Percentiles rank a stretch among this genome's conserved stretches.
These are phyloP conservation scores for Hypocreales sp. DNA, from an alignment of 2,329 filamentous ascomycete species.

Conservation along the genomic window DNA sequence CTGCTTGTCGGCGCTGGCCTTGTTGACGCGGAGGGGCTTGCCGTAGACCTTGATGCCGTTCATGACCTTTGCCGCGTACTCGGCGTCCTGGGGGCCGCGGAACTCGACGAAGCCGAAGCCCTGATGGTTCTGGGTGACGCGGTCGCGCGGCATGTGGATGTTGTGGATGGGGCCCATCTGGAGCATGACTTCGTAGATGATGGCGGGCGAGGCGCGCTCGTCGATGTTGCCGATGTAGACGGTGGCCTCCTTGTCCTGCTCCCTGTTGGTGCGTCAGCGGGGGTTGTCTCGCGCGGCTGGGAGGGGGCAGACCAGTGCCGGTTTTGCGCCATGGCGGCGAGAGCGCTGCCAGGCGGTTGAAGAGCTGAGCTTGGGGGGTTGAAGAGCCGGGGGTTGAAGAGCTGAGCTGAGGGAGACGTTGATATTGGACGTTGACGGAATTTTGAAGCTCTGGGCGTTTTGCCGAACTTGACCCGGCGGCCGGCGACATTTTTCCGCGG, in stretches of 20 bases:
- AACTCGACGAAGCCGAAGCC: conserved; percentile 99
- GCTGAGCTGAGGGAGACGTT: too few species aligned
- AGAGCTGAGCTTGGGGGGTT: too few species aligned
- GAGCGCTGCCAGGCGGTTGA: too few species aligned
- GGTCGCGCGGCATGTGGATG: conserved; percentile 94
- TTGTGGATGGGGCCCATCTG: conserved; percentile 96
- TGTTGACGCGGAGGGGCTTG: conserved; percentile 94
- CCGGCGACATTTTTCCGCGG: too few species aligned
- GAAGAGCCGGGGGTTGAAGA: too few species aligned
- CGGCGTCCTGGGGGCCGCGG: conserved; percentile 84
- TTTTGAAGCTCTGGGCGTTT: too few species aligned
- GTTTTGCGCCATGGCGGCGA: conserved; percentile 45
- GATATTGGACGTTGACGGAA: too few species aligned
- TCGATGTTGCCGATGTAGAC: conserved; percentile 98
- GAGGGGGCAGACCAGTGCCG: conserved; percentile 54
- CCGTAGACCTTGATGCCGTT: conserved; percentile 88
- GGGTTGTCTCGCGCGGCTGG: too few species aligned
- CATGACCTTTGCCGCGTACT: conserved; percentile 93
- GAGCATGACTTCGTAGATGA: conserved; percentile 96
- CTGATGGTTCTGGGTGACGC: conserved; percentile 91
- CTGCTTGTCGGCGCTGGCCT: conserved; percentile 81
- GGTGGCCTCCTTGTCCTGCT: conserved; percentile 96
- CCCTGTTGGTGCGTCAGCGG: conserved; percentile 39
- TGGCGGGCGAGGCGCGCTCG: conserved; percentile 78
- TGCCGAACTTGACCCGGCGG: too few species aligned